Evolutionary conservation across 2,329 filamentous ascomycete genomes (phyloP).

Genomic region (Myotisia sp.): DNA sequence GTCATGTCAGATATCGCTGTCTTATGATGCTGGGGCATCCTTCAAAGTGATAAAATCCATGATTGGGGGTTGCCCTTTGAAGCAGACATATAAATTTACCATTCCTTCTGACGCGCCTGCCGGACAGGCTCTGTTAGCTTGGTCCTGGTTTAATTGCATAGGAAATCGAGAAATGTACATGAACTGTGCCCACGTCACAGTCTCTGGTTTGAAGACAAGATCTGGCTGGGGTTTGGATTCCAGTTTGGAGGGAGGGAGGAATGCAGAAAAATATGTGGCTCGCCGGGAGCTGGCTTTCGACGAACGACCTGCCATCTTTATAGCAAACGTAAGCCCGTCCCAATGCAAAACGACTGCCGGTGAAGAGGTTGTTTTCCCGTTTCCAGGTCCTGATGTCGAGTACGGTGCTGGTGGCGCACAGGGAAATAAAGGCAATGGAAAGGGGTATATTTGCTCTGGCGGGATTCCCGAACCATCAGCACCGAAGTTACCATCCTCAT

Average conservation of each 20-base stretch:
- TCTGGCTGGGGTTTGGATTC: not conserved
- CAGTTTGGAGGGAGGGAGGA: not conserved
- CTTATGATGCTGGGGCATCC: slow-evolving; percentile 54
- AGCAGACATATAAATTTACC: slow-evolving; percentile 48
- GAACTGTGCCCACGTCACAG: slow-evolving; percentile 62
- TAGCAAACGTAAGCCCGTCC: slow-evolving; percentile 8
- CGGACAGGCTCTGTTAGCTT: slow-evolving; percentile 52
- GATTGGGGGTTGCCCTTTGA: slow-evolving; percentile 41
- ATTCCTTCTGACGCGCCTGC: slow-evolving; percentile 50
- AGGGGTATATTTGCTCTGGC: slow-evolving; percentile 4
- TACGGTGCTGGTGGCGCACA: no score
- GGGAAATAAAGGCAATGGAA: slow-evolving; percentile 1
- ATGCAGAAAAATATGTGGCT: not conserved
- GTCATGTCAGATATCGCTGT: slow-evolving; percentile 62
- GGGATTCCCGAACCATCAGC: not conserved
- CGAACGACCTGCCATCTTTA: slow-evolving; percentile 7
- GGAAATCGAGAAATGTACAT: slow-evolving; percentile 49
- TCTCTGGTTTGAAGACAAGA: slow-evolving; percentile 29
- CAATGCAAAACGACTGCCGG: slow-evolving; percentile 8
- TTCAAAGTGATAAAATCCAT: slow-evolving; percentile 57
- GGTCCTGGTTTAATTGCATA: slow-evolving; percentile 61
- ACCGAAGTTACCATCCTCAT: slow-evolving; percentile 1
- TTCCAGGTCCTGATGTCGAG: slow-evolving; percentile 9
- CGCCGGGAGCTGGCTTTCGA: slow-evolving; percentile 3
- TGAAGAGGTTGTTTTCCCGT: slow-evolving; percentile 8